phyloP scores from a whole-genome alignment of 257 asterid genomes.

The Jasminum sambac region DNA sequence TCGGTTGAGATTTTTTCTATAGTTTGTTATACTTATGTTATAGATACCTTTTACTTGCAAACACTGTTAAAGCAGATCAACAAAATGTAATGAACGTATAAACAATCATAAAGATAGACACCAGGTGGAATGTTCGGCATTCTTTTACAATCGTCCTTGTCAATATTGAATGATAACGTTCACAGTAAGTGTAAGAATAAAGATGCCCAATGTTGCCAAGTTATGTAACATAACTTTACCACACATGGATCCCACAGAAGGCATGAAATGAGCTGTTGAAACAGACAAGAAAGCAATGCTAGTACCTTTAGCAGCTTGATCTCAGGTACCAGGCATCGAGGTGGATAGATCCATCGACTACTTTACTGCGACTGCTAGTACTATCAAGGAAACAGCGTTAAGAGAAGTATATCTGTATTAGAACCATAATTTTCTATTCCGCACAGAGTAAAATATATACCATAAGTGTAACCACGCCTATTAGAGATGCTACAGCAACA shows the following conservation, averaged over 20 bases:
- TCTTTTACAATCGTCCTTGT: neutral
- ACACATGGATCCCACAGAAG: too few relatives aligned
- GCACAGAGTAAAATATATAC: slow-evolving; percentile 6
- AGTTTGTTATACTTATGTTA: slow-evolving; percentile 11
- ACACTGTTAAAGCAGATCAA: slow-evolving; percentile 20
- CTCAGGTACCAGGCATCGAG: slow-evolving; percentile 18
- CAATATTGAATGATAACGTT: slow-evolving; percentile 16
- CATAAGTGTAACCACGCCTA: slow-evolving; percentile 11
- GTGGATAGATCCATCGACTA: too few relatives aligned
- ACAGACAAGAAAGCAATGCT: too few relatives aligned
- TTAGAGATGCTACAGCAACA: slow-evolving; percentile 24
- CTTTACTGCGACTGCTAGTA: too few relatives aligned
- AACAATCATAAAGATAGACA: neutral
- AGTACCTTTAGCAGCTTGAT: too few relatives aligned
- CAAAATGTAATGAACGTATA: neutral
- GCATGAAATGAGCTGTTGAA: slow-evolving; percentile 15
- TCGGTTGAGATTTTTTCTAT: neutral
- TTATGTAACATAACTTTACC: too few relatives aligned
- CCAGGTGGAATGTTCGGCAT: neutral
- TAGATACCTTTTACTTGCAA: too few relatives aligned
- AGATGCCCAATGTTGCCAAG: too few relatives aligned
- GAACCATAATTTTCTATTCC: slow-evolving; percentile 11
- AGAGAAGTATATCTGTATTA: too few relatives aligned
- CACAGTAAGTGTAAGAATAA: slow-evolving; percentile 21
- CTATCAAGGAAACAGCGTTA: too few relatives aligned